Conservation (phyloP, 1,284 basidiomycete species). For the Papiliotrema flavescens region DNA sequence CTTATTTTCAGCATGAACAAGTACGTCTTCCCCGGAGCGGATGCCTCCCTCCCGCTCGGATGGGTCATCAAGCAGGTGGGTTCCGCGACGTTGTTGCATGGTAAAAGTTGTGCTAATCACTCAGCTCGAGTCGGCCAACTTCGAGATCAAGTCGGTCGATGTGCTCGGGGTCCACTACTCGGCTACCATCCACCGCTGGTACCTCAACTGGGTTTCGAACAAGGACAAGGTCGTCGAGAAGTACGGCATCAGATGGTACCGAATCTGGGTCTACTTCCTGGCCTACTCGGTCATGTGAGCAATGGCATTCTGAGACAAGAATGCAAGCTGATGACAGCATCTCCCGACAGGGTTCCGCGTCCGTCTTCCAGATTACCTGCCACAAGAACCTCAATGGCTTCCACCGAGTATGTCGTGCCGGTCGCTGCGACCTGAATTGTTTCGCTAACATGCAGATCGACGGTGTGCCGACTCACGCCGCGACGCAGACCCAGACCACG, state of each 20-base stretch:
- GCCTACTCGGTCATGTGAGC: constrained; percentile 66
- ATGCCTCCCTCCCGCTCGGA: constrained; percentile 88
- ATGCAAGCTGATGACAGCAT: constrained; percentile 1
- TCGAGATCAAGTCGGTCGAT: constrained; percentile 94
- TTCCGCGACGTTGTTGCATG: not conserved
- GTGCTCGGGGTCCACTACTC: constrained; percentile 97
- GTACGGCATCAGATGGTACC: constrained; percentile 88
- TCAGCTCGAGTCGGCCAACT: constrained; percentile 77
- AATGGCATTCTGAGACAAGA: not conserved
- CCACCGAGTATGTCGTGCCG: constrained; percentile 59
- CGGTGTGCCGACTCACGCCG: constrained; percentile 66
- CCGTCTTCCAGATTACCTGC: constrained; percentile 91
- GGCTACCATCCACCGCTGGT: constrained; percentile 90
- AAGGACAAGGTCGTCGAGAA: constrained; percentile 80
- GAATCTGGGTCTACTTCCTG: constrained; percentile 87
- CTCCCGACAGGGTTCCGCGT: constrained; percentile 67
- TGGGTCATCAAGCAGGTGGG: constrained; percentile 82
- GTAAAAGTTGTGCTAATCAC: not conserved
- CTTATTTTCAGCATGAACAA: constrained; percentile 71
- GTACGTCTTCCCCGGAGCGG: constrained; percentile 96
- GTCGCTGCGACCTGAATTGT: not conserved
- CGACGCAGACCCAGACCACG: constrained; percentile 30
- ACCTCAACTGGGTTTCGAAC: constrained; percentile 90
- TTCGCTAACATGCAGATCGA: constrained; percentile 51
- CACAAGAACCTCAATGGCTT: constrained; percentile 97